Conservation (phyloP, 345 rosid genomes). For the Boechera divaricarpa region DNA sequence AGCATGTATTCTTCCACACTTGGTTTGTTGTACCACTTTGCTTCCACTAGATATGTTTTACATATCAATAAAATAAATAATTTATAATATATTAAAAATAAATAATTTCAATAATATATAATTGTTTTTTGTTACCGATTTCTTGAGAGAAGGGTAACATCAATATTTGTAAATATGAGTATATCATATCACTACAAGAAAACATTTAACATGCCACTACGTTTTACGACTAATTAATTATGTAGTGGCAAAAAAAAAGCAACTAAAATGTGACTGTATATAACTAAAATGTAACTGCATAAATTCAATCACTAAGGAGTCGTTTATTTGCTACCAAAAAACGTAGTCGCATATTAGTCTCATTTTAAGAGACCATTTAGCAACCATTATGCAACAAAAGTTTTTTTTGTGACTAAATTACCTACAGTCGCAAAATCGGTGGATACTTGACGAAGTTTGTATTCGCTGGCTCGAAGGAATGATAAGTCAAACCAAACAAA, state of each 20-base stretch:
- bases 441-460: too few relatives aligned
- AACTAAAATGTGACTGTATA: too few relatives aligned
- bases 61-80: slow-evolving; percentile 7
- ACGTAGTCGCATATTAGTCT: too few relatives aligned
- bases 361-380: too few relatives aligned
- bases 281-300: too few relatives aligned
- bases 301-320: too few relatives aligned
- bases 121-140: slow-evolving; percentile 27
- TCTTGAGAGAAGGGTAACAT: slow-evolving; percentile 33
- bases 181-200: slow-evolving; percentile 9
- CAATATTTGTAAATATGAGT: slow-evolving; percentile 5
- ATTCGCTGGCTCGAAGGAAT: too few relatives aligned
- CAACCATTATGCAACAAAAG: too few relatives aligned
- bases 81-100: not conserved
- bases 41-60: slow-evolving; percentile 49
- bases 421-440: too few relatives aligned
- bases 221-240: slow-evolving; percentile 5
- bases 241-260: slow-evolving; percentile 15
- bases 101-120: not conserved
- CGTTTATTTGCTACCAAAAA: too few relatives aligned
- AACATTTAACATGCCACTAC: not conserved
- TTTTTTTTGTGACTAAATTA: too few relatives aligned
- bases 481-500: too few relatives aligned
- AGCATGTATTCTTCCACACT: slow-evolving; percentile 48
- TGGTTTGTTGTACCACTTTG: slow-evolving; percentile 55